A percentile compares a stretch with the other conserved stretches of the same genome.
Evolutionary conservation across 2,329 filamentous ascomycete genomes (phyloP).

Genomic region (Fusarium virguliforme): DNA sequence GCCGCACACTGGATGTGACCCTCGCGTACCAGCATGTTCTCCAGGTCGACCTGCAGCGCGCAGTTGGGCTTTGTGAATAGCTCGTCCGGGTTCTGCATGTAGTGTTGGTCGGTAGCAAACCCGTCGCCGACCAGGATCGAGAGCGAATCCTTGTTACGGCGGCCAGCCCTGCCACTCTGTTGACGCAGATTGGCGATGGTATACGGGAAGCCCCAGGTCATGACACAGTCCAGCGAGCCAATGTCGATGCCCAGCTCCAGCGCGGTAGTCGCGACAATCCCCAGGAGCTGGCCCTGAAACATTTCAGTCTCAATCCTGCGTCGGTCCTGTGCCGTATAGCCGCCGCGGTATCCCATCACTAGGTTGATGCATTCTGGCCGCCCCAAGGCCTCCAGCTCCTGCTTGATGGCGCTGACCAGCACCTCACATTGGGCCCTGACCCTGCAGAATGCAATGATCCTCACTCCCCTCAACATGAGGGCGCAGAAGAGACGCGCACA

Average conservation of each 20-base stretch:
- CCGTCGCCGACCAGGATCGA: constrained; percentile 91
- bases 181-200: constrained; percentile 95
- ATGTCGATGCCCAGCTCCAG: constrained; percentile 97
- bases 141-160: constrained; percentile 93
- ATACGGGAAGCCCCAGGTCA: constrained; percentile 95
- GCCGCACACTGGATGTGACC: constrained; percentile 97
- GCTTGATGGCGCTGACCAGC: constrained; percentile 83
- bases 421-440: constrained; percentile 91
- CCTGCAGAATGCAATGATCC: constrained; percentile 93
- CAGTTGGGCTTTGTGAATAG: constrained; percentile 93
- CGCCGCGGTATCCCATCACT: constrained; percentile 96
- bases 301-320: constrained; percentile 93
- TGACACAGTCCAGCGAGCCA: constrained; percentile 91
- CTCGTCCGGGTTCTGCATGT: constrained; percentile 96
- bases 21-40: constrained; percentile 91
- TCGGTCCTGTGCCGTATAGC: constrained; percentile 93
- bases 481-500: constrained; percentile 93
- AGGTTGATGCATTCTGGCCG: constrained; percentile 81
- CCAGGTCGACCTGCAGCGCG: constrained; percentile 90
- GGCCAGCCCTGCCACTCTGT: constrained; percentile 92
- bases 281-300: constrained; percentile 95
- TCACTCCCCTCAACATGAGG: constrained; percentile 87
- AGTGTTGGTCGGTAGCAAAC: constrained; percentile 93
- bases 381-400: constrained; percentile 81
- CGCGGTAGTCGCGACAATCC: constrained; percentile 94